Conservation (phyloP, 371 early-diverging fungal genomes). For the Actinomortierella wolfii region DNA sequence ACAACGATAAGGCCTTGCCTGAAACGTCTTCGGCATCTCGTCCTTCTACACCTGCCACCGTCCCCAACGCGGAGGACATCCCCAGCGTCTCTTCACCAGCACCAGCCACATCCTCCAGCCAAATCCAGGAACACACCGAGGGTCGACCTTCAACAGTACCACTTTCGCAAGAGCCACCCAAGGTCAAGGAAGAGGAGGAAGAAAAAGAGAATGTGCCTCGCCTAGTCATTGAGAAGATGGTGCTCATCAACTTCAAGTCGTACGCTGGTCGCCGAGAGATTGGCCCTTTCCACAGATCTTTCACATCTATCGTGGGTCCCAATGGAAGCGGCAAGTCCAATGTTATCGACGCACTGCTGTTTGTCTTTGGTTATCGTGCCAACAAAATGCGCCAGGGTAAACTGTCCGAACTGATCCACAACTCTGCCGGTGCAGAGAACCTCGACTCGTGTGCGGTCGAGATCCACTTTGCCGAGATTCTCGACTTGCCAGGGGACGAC, state of each 20-base stretch:
- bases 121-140: too few relatives aligned
- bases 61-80: too few relatives aligned
- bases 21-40: constrained; percentile 7
- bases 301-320: constrained; percentile 94
- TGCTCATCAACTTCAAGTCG: constrained; percentile 94
- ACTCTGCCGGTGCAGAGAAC: constrained; percentile 78
- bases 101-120: too few relatives aligned
- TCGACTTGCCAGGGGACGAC: constrained; percentile 68
- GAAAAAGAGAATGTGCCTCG: constrained; percentile 53
- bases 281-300: constrained; percentile 98
- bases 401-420: constrained; percentile 96
- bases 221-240: constrained; percentile 91
- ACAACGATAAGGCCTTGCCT: too few relatives aligned
- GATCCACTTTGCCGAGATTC: constrained; percentile 93
- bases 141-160: too few relatives aligned
- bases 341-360: constrained; percentile 98
- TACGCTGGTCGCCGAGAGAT: constrained; percentile 93
- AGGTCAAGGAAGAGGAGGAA: constrained; percentile 3
- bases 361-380: constrained; percentile 99
- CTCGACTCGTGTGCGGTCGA: constrained; percentile 87
- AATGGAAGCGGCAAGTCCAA: constrained; percentile 99
- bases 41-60: constrained; percentile 8
- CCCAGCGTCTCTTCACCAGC: too few relatives aligned
- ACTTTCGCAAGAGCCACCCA: too few relatives aligned
- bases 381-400: constrained; percentile 99